Base-by-base conservation (phyloP, 1,139 yeast genomes). In the Yamadazyma triangularis region DNA sequence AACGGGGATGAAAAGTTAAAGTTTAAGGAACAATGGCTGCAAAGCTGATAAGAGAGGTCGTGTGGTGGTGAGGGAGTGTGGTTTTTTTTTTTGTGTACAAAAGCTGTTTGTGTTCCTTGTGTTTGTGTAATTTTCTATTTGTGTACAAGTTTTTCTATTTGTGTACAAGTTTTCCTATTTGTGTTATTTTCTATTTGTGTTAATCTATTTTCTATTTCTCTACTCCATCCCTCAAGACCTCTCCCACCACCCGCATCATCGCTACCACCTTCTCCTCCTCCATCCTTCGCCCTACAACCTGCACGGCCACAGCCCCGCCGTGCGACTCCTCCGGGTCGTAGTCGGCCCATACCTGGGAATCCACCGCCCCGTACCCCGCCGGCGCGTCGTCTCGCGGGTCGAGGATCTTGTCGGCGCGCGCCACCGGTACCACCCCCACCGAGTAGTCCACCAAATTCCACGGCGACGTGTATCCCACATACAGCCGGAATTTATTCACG, bases 271-370 rank as follows among this genome's bases (percentile, higher is more conserved):
- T 75, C 49, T 81, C 89, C 43, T 81, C 89, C 43, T 76, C 73
- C 31, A 70, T 65, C 32, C 78, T 62, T 36, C 64, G 64, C 5
- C 81, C 76, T 8, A 79, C 72, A 4, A 81, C 58, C 55, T 81
- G 88, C 15, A 79, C 64, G 13, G 80, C 74, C 7, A 79, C 81
- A 1, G 87, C 86, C 44, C 80, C 74, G 0, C 81, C 80, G 38
- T 77, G 71, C 53, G 70, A 64, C 40, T 72, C 68, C 31, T 59
- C 67, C 2, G 84, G 75, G 40, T 78, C 63, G 53, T 79, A 81
- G 40, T 63, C 58, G 11, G 41, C 36, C 53, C 53, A 51, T 12
- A 50, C 41, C 26, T 40, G 40, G 18, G 35, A 38, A 33, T 53
- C 58, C 5, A 47, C 40, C 2, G 34, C 32, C 28, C 42, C 43